Percentiles rank a stretch among this genome's conserved stretches.
Evolutionary conservation across 257 asterid genomes (phyloP).

Genomic region (Penstemon newberryi): DNA sequence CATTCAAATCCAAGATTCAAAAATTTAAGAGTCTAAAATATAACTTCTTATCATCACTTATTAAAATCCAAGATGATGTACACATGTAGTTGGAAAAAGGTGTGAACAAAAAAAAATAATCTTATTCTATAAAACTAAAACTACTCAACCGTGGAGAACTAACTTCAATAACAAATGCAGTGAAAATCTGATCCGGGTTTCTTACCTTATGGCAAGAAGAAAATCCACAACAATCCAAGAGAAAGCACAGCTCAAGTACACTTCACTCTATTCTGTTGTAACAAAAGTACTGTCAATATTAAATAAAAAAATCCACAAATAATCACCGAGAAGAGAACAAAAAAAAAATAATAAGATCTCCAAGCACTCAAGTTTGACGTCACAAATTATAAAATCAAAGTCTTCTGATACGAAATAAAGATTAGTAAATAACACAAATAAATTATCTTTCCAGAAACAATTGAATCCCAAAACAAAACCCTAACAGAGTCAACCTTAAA

Average conservation of each 20-base stretch:
- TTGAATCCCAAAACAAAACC: neutral
- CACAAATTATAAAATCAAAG: no score
- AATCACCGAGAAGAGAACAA: neutral
- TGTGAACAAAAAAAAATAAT: neutral
- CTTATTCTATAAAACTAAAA: neutral
- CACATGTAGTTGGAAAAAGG: neutral
- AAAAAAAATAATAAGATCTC: neutral
- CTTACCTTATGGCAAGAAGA: conserved; percentile 68
- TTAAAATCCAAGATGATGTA: neutral
- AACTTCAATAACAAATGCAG: conserved; percentile 1
- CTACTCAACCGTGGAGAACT: neutral
- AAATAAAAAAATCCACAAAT: neutral
- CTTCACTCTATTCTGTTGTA: conserved; percentile 26
- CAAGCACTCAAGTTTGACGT: neutral
- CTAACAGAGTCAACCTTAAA: neutral
- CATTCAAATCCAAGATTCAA: neutral
- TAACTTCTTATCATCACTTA: no score
- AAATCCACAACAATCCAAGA: conserved; percentile 24
- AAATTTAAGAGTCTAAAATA: no score
- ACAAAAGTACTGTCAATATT: conserved; percentile 12
- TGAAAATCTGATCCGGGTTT: conserved; percentile 44
- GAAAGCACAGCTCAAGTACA: conserved; percentile 16
- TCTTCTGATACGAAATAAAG: no score
- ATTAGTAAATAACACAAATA: no score
- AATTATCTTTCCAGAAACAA: neutral